These are phyloP conservation scores for Eutrema salsugineum DNA, from an alignment of 441 rosid genomes.

Conservation along the genomic window DNA sequence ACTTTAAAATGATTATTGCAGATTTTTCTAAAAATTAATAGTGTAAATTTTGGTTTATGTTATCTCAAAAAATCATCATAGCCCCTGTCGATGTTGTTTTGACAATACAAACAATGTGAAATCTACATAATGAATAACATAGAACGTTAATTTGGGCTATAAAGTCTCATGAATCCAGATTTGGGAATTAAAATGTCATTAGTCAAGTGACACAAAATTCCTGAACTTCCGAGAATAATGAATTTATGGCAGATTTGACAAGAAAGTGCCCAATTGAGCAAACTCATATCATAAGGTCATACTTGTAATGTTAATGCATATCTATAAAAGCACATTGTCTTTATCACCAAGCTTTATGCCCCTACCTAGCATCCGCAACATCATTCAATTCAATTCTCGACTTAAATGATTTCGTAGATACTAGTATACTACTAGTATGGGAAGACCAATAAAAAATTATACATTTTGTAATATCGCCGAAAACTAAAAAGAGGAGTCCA, in stretches of 20 bases:
- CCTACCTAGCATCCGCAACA: conserved; percentile 15
- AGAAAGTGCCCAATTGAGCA: conserved; percentile 8
- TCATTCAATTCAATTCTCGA: conserved; percentile 8
- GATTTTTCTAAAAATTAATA: too few relatives aligned
- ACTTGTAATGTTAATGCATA: background rate
- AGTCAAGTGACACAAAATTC: conserved; percentile 20
- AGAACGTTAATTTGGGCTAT: background rate
- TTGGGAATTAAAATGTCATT: conserved; percentile 4
- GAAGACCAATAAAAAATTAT: background rate
- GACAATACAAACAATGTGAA: background rate
- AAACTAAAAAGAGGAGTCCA: background rate
- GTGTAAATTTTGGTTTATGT: background rate
- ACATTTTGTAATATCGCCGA: background rate
- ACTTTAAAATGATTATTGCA: background rate
- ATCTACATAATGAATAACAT: background rate
- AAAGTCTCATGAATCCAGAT: background rate
- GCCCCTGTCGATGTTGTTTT: background rate
- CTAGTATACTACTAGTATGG: background rate
- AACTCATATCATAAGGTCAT: conserved; percentile 1
- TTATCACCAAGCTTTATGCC: conserved; percentile 17
- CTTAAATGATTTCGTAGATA: background rate
- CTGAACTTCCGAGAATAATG: conserved; percentile 7
- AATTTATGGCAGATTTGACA: conserved; percentile 26
- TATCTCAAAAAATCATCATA: background rate
- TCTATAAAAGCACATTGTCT: conserved; percentile 15